Conservation (phyloP, 164 flowering plant genomes). For the Protea cynaroides region DNA sequence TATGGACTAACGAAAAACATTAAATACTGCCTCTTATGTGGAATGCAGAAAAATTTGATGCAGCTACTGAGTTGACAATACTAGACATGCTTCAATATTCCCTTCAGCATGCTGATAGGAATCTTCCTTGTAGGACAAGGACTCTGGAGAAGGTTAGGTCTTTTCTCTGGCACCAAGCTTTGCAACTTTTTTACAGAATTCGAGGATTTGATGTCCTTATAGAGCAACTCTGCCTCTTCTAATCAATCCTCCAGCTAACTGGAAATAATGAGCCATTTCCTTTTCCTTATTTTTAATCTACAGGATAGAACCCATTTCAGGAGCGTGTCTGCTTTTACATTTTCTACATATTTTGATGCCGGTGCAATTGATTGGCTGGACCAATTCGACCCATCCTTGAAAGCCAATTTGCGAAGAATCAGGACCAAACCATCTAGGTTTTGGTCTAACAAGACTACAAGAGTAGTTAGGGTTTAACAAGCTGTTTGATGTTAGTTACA, state of each 20-base stretch:
- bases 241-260: neutral
- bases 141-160: slow-evolving; percentile 26
- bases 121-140: slow-evolving; percentile 38
- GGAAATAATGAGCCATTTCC: neutral
- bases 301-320: neutral
- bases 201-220: neutral
- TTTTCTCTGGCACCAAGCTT: neutral
- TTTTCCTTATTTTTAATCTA: neutral
- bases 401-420: too few species aligned
- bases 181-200: neutral
- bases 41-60: slow-evolving; percentile 46
- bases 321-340: neutral
- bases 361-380: too few species aligned
- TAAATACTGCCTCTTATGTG: neutral
- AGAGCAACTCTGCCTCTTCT: too few species aligned
- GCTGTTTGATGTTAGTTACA: too few species aligned
- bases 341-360: too few species aligned
- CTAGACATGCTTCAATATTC: slow-evolving; percentile 54
- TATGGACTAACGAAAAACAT: neutral
- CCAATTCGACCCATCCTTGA: too few species aligned
- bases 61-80: slow-evolving; percentile 37
- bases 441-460: too few species aligned
- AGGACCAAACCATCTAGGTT: too few species aligned
- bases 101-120: slow-evolving; percentile 75
- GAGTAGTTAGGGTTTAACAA: too few species aligned